Evolutionary conservation across 768 basidiomycete genomes (phyloP), one percentile per base, ranked within the genome.

Genomic region (Mycena olivaceomarginata): DNA sequence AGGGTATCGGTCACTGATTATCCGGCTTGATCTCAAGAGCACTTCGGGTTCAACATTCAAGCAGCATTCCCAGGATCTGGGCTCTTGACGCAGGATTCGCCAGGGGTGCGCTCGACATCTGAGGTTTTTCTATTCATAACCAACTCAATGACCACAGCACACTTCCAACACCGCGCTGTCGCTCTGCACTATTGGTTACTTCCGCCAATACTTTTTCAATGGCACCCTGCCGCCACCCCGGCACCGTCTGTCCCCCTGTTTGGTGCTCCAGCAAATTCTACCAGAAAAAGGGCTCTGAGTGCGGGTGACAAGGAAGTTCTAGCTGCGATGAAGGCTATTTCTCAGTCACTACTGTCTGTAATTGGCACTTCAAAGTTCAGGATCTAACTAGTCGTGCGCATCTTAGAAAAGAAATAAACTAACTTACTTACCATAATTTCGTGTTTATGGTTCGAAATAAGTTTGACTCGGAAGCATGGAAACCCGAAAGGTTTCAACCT

Each of bases 221-320:
- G 72, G 72, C 43, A 66, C 53, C 8, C 40, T 73, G 4, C 72
- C 72, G 2, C 39, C 46, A 2, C 67, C 67, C 62, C 0, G 74
- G 67, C 15, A 75, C 67, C 8, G 67, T 75, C 1, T 75, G 74
- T 40, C 41, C 73, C 62, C 62, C 12, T 41, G 8, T 63, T 63
- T 12, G 40, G 11, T 8, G 9, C 41, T 20, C 20, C 62, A 12
- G 20, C 20, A 12, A 43, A 63, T 43, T 63, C 41, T 11, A 43
- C 62, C 5, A 20, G 15, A 20, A 63, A 63, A 63, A 43, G 62
- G 39, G 62, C 20, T n/a, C 3, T n/a, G 62, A 63, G n/a, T 43
- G n/a, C 40, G n/a, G 62, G 43, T n/a, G 62, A 63, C 12, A 4
- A 43, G 40, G 20, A 20, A 12, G 4, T 63, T 5, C 20, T 63